phyloP scores from a whole-genome alignment of 768 basidiomycete genomes.

The Tricholomella constricta region DNA sequence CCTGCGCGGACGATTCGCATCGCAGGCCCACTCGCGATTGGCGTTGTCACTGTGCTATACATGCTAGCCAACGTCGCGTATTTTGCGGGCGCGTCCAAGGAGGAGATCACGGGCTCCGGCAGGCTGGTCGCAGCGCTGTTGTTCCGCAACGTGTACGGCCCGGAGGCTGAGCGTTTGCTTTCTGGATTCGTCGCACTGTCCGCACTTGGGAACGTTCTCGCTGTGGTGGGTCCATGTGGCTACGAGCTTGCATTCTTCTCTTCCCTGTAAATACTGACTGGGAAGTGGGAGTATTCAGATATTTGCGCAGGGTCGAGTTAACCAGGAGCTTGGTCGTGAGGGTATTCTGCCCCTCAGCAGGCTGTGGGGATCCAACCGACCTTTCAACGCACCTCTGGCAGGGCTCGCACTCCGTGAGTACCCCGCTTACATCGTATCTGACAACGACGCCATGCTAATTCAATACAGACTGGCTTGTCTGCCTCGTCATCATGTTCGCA shows the following conservation, averaged over 20 bases:
- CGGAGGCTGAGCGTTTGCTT: conserved; percentile 44
- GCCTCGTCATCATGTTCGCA: conserved; percentile 30
- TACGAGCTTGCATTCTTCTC: neutral
- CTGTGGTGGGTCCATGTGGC: conserved; percentile 29
- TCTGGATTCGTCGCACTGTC: conserved; percentile 33
- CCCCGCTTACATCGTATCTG: conserved; percentile 19
- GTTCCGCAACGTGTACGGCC: conserved; percentile 67
- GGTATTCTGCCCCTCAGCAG: conserved; percentile 55
- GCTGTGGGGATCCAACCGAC: conserved; percentile 57
- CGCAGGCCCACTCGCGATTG: conserved; percentile 66
- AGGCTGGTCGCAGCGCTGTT: conserved; percentile 66
- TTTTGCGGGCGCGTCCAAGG: conserved; percentile 65
- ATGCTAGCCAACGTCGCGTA: conserved; percentile 66
- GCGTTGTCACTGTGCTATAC: conserved; percentile 55
- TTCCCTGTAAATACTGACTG: neutral
- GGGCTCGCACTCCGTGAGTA: conserved; percentile 51
- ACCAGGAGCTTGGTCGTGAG: conserved; percentile 59
- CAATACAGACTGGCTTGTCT: conserved; percentile 29
- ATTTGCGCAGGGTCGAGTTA: conserved; percentile 36
- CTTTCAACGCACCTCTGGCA: conserved; percentile 55
- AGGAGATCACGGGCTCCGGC: conserved; percentile 60
- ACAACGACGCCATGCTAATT: neutral
- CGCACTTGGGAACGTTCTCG: conserved; percentile 53
- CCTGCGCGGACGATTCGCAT: conserved; percentile 62
- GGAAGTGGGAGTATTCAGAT: conserved; percentile 23